phyloP scores from a whole-genome alignment of 2,329 filamentous ascomycete genomes.

The Botrytis fabae region DNA sequence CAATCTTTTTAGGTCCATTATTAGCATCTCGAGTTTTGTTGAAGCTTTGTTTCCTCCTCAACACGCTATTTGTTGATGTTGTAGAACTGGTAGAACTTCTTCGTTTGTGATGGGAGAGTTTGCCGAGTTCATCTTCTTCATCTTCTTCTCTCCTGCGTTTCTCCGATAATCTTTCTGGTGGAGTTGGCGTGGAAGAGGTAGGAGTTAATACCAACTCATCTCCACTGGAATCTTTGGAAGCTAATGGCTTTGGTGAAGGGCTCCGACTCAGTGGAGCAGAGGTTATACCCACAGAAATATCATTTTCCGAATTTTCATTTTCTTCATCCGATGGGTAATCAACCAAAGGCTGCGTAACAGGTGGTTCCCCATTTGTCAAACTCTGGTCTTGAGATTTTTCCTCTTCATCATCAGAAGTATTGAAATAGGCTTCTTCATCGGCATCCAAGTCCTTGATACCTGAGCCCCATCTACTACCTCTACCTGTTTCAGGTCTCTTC shows the following conservation, averaged over 20 bases:
- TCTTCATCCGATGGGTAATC: constrained; percentile 94
- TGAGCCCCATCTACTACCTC: constrained; percentile 59
- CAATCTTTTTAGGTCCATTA: constrained; percentile 50
- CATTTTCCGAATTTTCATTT: constrained; percentile 62
- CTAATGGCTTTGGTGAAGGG: constrained; percentile 32
- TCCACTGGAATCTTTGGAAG: constrained; percentile 27
- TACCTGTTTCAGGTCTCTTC: constrained; percentile 50
- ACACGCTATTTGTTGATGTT: constrained; percentile 35
- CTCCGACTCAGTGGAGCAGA: constrained; percentile 24
- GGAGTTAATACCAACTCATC: constrained; percentile 30
- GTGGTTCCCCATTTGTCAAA: constrained; percentile 62
- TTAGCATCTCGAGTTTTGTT: constrained; percentile 45
- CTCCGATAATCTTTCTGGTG: constrained; percentile 78
- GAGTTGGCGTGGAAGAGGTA: constrained; percentile 44
- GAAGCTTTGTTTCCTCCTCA: constrained; percentile 50
- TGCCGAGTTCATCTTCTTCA: constrained; percentile 88
- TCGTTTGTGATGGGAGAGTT: constrained; percentile 66
- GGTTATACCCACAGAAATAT: constrained; percentile 41
- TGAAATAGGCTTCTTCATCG: constrained; percentile 92
- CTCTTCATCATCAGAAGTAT: constrained; percentile 81
- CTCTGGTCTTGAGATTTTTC: constrained; percentile 45
- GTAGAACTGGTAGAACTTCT: constrained; percentile 53
- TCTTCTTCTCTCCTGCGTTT: constrained; percentile 92
- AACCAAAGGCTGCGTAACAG: constrained; percentile 72
- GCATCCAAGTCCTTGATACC: constrained; percentile 81